phyloP scores from a whole-genome alignment of 768 basidiomycete species.

The Rhizopogon sp. region DNA sequence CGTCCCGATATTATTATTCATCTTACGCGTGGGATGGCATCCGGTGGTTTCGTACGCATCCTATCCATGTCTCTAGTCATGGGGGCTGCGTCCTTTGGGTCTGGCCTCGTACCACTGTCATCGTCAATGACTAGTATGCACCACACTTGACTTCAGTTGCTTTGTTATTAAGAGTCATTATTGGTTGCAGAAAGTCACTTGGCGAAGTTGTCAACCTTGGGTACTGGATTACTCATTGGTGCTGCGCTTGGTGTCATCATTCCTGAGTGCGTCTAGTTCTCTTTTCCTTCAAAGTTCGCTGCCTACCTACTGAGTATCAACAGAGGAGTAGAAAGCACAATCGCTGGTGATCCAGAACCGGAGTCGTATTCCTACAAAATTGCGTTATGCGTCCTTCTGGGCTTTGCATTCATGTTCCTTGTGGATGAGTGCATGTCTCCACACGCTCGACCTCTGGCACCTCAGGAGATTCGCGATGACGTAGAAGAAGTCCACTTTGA shows the following conservation, averaged over 20 bases:
- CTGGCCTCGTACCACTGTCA: conserved; percentile 73
- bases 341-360: conserved; percentile 29
- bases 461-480: neutral
- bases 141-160: neutral
- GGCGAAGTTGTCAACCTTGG: conserved; percentile 48
- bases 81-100: conserved; percentile 57
- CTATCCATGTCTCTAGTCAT: conserved; percentile 52
- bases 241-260: conserved; percentile 89
- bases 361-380: conserved; percentile 48
- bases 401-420: conserved; percentile 53
- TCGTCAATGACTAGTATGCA: conserved; percentile 61
- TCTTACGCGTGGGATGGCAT: conserved; percentile 12
- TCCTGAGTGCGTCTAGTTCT: conserved; percentile 67
- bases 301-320: conserved; percentile 1
- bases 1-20: neutral
- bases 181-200: conserved; percentile 40
- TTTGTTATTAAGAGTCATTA: conserved; percentile 26
- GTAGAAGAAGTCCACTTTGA: conserved; percentile 48
- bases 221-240: conserved; percentile 83
- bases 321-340: conserved; percentile 71
- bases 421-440: conserved; percentile 59
- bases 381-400: conserved; percentile 58
- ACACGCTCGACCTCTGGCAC: conserved; percentile 37
- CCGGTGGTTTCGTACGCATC: conserved; percentile 17
- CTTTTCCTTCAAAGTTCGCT: neutral